Conservation (phyloP, 208 protist genomes). For the Trypanosoma avium region DNA sequence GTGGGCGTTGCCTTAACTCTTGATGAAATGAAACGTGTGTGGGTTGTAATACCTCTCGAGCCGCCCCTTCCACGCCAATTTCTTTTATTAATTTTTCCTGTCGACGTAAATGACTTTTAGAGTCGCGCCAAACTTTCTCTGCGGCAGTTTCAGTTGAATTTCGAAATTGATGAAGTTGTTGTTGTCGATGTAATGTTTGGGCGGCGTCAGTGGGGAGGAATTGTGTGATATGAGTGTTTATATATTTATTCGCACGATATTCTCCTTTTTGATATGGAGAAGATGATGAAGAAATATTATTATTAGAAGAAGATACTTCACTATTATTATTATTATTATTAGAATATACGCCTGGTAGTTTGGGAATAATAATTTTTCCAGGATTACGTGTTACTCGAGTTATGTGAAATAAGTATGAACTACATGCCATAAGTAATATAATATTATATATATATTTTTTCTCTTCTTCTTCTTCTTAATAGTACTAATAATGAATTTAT, state of each 20-base stretch:
- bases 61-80: constrained; percentile 79
- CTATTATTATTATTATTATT: background rate
- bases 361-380: constrained; percentile 61
- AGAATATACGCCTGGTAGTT: constrained; percentile 10
- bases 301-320: background rate
- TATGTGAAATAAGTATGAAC: background rate
- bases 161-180: constrained; percentile 52
- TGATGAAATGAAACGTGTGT: constrained; percentile 59
- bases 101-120: constrained; percentile 72
- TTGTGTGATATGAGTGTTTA: constrained; percentile 27
- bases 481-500: background rate
- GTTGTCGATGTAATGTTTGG: constrained; percentile 52
- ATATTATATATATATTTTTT: too few relatives aligned
- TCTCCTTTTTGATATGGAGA: constrained; percentile 14
- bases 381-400: constrained; percentile 22
- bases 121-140: constrained; percentile 63
- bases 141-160: constrained; percentile 27
- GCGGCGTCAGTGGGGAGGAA: constrained; percentile 47
- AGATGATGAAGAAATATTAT: background rate
- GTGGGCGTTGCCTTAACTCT: constrained; percentile 69
- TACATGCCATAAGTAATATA: background rate
- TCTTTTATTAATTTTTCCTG: constrained; percentile 69
- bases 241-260: constrained; percentile 31
- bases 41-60: constrained; percentile 68
- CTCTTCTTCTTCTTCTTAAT: background rate